Evolutionary conservation across 352 stramenopile genomes (phyloP), one percentile per base, ranked within the genome.

Genomic region (Globisporangium paroecandrum): DNA sequence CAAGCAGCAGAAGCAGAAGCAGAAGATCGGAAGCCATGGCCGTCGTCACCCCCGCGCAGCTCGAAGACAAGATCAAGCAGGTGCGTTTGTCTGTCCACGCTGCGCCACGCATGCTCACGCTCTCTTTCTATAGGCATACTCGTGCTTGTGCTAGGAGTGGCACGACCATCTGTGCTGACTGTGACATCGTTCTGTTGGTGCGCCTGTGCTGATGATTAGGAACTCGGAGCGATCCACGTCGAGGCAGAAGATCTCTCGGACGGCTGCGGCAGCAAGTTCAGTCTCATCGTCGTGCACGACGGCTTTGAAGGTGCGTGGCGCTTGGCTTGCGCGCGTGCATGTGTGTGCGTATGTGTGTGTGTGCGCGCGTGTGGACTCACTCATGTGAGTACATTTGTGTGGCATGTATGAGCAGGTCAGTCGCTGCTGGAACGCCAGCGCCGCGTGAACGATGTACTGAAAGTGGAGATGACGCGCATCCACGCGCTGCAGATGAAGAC

Each of bases 401-500:
- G 49, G 13, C 20, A n/a, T 62, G 12, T 56, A 24, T 15, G 54
- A 58, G 55, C 64, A 92, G 82, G 86, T 18, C 81, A 91, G 63
- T 86, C 76, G 66, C 77, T 94, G 66, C 67, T 94, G 60, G 82
- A 94, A 54, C 87, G 87, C 54, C 87, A 94, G 61, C 84, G 85
- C 47, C 73, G 77, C 27, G 85, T 94, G 68, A 92, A 94, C 70
- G 81, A 92, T 56, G 89, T 79, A 34, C 76, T 94, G 9, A 90
- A 89, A 64, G 87, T 93, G 65, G 84, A 94, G 66, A 91, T 94
- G 83, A 89, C 79, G 63, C 78, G 76, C 62, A 94, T 94, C 65
- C 87, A 94, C 71, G 87, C 87, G 72, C 77, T 94, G 65, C 83
- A 91, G 66, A 92, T 94, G 84, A 93, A 93, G 77, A 94, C 84